These are phyloP conservation scores for Endogone sp. DNA, from an alignment of 192 early-diverging fungal species.

Conservation along the genomic window DNA sequence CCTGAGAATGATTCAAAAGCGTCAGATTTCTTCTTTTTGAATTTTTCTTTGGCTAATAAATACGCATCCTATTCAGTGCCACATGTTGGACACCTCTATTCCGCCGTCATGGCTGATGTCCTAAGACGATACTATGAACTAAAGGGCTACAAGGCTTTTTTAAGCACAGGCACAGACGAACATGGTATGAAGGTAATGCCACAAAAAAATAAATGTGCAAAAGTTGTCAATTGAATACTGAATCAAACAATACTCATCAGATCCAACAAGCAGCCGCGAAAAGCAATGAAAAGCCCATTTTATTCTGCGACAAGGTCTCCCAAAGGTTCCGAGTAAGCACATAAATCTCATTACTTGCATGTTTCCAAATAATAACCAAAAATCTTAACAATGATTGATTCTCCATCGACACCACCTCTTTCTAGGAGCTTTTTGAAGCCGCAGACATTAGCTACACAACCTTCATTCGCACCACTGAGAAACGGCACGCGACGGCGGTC, in stretches of 20 bases:
- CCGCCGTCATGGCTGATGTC: conserved; percentile 80
- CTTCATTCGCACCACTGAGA: conserved; percentile 86
- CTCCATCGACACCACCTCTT: background rate
- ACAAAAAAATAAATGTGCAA: background rate
- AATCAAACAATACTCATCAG: conserved; percentile 28
- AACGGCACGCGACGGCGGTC: conserved; percentile 67
- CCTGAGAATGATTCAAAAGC: no score
- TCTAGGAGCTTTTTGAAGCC: conserved; percentile 56
- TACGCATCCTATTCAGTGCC: conserved; percentile 65
- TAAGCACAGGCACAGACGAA: conserved; percentile 89
- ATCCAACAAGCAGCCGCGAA: conserved; percentile 86
- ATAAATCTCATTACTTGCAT: background rate
- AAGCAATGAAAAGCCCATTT: conserved; percentile 51
- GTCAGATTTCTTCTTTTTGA: background rate
- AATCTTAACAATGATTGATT: no score
- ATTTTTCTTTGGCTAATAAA: no score
- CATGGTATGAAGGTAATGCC: conserved; percentile 85
- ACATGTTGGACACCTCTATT: conserved; percentile 95
- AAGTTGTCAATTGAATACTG: background rate
- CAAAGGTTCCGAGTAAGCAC: conserved; percentile 54
- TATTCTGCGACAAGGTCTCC: conserved; percentile 78
- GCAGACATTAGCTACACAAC: conserved; percentile 77
- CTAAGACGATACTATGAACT: conserved; percentile 72
- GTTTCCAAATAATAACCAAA: background rate
- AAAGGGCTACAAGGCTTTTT: conserved; percentile 52